Evolutionary conservation across 495 filamentous ascomycete species (phyloP), one percentile per base, ranked within the genome.

Genomic region (Hypoxylon cercidicola): DNA sequence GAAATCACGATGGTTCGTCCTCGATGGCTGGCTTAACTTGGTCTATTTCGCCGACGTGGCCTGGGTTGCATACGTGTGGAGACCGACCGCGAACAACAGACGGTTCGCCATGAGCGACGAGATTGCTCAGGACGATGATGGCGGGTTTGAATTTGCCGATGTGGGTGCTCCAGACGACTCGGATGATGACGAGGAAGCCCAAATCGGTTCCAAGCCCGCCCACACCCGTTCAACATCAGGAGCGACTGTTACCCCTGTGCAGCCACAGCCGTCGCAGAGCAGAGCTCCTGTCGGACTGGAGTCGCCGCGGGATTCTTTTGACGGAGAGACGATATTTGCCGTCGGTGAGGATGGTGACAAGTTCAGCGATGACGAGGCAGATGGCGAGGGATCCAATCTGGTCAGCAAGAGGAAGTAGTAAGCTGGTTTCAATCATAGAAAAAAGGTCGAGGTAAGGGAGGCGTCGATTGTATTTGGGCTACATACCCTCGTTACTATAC

Each of bases 91-190:
- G 37, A 98, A 99, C 76, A 99, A 99, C 79, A 84, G 94, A 68
- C 86, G 95, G 59, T 99, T 99, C 72, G 95, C 95, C 30, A 99
- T 99, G 95, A 94, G 90, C 78, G 95, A 99, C 69, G 95, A 99
- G 87, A 88, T 99, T 71, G 95, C 96, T 6, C 95, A 97, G 85
- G 93, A 99, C 75, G 95, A 99, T 68, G 96, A 98, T 71, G 84
- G 84, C 20, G 95, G 93, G 10, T 98, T 99, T 69, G 96, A 99
- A 74, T 97, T 99, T 67, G 90, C 91, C 50, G 93, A 93, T 35
- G 90, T 99, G 47, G 92, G 91, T 23, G 91, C 75, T n/a, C 80
- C 80, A 5, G 82, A 84, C 30, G 82, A 92, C 72, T 84, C 93
- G 43, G 94, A 97, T 65, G 81, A 85, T 28, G 79, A 80, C 32